A percentile compares a stretch with the other conserved stretches of the same genome.
phyloP scores from a whole-genome alignment of 1,284 basidiomycete species.

The Afroboletus lepidellus region DNA sequence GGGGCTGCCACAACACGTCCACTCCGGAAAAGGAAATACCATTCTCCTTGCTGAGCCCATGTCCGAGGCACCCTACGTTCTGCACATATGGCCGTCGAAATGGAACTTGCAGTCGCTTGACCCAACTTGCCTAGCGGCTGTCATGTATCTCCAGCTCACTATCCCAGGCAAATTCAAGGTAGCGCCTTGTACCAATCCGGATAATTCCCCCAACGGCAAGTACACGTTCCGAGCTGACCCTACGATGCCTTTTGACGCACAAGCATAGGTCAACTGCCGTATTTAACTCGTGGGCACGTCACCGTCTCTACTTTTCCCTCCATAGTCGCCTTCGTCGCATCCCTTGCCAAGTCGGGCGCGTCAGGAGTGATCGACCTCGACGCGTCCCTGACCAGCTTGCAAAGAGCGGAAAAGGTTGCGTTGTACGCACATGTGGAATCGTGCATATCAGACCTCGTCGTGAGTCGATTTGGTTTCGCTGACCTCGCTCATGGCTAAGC shows the following conservation, averaged over 20 bases:
- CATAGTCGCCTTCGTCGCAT: conserved; percentile 62
- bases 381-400: conserved; percentile 39
- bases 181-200: conserved; percentile 62
- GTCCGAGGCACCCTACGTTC: conserved; percentile 27
- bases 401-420: conserved; percentile 55
- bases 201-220: conserved; percentile 75
- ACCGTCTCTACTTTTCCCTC: conserved; percentile 52
- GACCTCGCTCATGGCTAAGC: conserved; percentile 7
- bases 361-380: conserved; percentile 42
- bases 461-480: conserved; percentile 38
- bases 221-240: background rate
- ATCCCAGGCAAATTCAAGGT: conserved; percentile 64
- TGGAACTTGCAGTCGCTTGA: conserved; percentile 67
- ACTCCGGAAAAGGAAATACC: conserved; percentile 3
- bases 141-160: conserved; percentile 64
- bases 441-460: conserved; percentile 67
- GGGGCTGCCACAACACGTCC: background rate
- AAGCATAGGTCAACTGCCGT: conserved; percentile 66
- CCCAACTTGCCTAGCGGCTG: conserved; percentile 58
- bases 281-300: conserved; percentile 56
- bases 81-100: conserved; percentile 69
- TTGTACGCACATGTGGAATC: conserved; percentile 64
- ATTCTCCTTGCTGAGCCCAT: conserved; percentile 4
- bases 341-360: conserved; percentile 37
- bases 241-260: conserved; percentile 5